These are phyloP conservation scores for Macrolepiota albuminosa DNA, from an alignment of 768 basidiomycete genomes.

Conservation along the genomic window DNA sequence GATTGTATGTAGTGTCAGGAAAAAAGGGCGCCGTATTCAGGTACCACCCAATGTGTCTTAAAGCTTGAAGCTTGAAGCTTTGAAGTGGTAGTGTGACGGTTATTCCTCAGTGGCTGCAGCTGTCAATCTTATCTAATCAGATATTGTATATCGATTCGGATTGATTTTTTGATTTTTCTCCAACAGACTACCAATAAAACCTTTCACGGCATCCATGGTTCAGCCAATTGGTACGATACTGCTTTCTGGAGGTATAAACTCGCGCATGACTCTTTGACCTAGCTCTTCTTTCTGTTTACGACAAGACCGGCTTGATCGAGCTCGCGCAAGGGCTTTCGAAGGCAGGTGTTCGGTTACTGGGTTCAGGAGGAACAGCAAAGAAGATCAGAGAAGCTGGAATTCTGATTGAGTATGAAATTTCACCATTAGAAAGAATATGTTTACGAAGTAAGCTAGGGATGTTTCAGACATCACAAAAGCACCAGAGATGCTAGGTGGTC, in stretches of 20 bases:
- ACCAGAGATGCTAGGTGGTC: slow-evolving; percentile 97
- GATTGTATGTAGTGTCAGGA: too few species aligned
- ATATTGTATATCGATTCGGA: not conserved
- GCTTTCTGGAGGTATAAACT: not conserved
- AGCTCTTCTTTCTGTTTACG: slow-evolving; percentile 95
- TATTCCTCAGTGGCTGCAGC: too few species aligned
- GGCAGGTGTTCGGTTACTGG: slow-evolving; percentile 83
- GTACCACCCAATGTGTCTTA: too few species aligned
- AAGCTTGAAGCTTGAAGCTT: too few species aligned
- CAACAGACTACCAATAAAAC: not conserved
- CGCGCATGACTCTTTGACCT: not conserved
- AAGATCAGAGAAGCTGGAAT: slow-evolving; percentile 94
- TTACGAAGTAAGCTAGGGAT: slow-evolving; percentile 53
- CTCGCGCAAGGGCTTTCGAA: slow-evolving; percentile 81
- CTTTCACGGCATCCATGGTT: slow-evolving; percentile 5
- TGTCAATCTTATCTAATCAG: slow-evolving; percentile 6
- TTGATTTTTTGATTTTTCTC: not conserved
- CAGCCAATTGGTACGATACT: slow-evolving; percentile 14
- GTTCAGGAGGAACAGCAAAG: slow-evolving; percentile 97
- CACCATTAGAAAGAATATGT: not conserved
- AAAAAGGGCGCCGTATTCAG: too few species aligned
- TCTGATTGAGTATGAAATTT: slow-evolving; percentile 68
- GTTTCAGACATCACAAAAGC: slow-evolving; percentile 97
- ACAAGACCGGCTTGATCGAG: slow-evolving; percentile 87
- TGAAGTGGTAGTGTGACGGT: too few species aligned